A percentile compares a stretch with the other conserved stretches of the same genome.
Evolutionary conservation across 257 asterid genomes (phyloP).

Genomic region (Knoxia roxburghii): DNA sequence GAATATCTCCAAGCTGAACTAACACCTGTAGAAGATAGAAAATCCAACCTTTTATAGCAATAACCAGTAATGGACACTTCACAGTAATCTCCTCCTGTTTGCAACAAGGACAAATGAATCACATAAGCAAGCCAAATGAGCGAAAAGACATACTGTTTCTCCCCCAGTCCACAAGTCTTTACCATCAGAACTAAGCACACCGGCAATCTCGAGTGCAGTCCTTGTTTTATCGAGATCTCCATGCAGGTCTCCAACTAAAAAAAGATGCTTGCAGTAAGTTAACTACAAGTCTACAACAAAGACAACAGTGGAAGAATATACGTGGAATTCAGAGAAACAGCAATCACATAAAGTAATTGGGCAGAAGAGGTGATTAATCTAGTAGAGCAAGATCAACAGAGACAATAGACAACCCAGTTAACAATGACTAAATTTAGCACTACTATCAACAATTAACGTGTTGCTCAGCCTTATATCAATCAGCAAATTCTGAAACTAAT

Average conservation of each 20-base stretch:
- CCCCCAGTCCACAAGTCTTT: slow-evolving; percentile 84
- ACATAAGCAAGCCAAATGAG: neutral
- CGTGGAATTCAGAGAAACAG: neutral
- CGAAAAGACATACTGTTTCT: slow-evolving; percentile 54
- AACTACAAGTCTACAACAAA: neutral
- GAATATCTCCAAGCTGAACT: slow-evolving; percentile 92
- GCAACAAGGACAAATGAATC: neutral
- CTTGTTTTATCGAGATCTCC: slow-evolving; percentile 92
- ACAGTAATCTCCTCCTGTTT: neutral
- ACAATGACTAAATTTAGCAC: neutral
- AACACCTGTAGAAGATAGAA: slow-evolving; percentile 43
- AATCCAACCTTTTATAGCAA: slow-evolving; percentile 1
- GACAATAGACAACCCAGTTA: neutral
- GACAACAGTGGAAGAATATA: neutral
- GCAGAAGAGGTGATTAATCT: neutral
- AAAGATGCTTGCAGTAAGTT: neutral
- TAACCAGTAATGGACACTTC: neutral
- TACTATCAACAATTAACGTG: neutral
- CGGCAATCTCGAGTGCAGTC: slow-evolving; percentile 88
- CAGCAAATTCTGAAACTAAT: neutral
- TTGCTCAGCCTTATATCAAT: neutral
- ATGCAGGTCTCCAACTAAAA: slow-evolving; percentile 86
- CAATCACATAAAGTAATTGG: neutral
- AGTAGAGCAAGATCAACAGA: neutral
- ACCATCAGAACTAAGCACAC: slow-evolving; percentile 75